Conservation (phyloP, 306 rosid species). For the Inga leiocalycina region DNA sequence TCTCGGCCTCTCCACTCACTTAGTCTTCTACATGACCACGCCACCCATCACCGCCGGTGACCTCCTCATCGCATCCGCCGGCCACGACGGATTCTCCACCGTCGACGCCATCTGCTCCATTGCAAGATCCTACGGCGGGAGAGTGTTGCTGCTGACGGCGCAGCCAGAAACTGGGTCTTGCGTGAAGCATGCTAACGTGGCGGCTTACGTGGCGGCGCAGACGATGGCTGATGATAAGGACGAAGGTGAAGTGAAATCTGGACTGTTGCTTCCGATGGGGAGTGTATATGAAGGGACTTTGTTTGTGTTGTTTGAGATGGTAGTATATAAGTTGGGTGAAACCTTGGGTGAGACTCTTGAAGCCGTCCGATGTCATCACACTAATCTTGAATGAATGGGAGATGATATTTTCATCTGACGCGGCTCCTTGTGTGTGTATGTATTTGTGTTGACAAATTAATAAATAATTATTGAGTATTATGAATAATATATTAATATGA, state of each 20-base stretch:
- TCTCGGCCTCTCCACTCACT: conserved; percentile 73
- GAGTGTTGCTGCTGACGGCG: conserved; percentile 79
- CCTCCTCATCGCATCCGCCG: conserved; percentile 85
- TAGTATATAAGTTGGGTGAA: conserved; percentile 66
- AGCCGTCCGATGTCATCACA: conserved; percentile 85
- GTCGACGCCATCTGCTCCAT: conserved; percentile 77
- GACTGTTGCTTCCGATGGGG: conserved; percentile 92
- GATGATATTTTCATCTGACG: neutral
- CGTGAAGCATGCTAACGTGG: conserved; percentile 59
- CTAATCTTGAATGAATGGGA: conserved; percentile 63
- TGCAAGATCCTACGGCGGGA: conserved; percentile 65
- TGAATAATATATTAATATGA: too few species aligned
- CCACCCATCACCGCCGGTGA: conserved; percentile 69
- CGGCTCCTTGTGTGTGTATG: neutral
- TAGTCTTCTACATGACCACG: conserved; percentile 83
- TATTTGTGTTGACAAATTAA: neutral
- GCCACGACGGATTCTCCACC: conserved; percentile 89
- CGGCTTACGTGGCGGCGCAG: conserved; percentile 84
- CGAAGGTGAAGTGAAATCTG: conserved; percentile 32
- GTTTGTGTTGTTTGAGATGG: conserved; percentile 95
- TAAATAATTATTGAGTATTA: neutral
- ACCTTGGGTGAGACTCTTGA: conserved; percentile 63
- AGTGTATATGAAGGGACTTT: conserved; percentile 88
- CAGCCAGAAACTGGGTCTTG: conserved; percentile 84
- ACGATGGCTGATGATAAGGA: conserved; percentile 85